Base-by-base conservation (phyloP, 768 basidiomycete genomes). In the Mycena belliarum region DNA sequence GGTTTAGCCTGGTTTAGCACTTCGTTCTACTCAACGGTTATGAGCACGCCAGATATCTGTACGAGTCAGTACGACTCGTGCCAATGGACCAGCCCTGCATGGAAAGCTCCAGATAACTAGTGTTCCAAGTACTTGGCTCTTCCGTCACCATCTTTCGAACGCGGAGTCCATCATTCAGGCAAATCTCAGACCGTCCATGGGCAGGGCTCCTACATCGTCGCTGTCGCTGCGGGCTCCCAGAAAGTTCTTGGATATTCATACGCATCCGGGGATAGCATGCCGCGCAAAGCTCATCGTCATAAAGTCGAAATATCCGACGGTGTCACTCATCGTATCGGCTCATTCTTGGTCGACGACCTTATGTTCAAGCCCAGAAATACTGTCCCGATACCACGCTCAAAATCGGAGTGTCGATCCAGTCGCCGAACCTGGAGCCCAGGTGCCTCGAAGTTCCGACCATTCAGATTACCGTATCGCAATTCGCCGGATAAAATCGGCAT, bases 281-380 rank as follows among this genome's bases (percentile, higher is more conserved):
- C 66, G 1, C 64, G 61, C 52, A 28, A 47, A n/a, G 63, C 63
- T 5, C 66, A 69, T 48, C 51, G 57, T 18, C 61, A 67, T 47
- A 67, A 65, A 18, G 66, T 53, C 14, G 66, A 67, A 35, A 62
- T 69, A n/a, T n/a, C n/a, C n/a, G 6, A 63, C 63, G 9, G 52
- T 69, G 11, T 68, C 35, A 65, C 57, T 2, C 61, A 57, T 12
- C 49, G 67, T 9, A 33, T 63, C 14, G 65, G 65, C 8, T 52
- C 59, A 2, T 35, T 32, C 20, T 29, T 66, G 32, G 61, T 68
- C 65, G 44, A 52, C 32, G 46, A 16, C 2, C 49, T 46, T 29
- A 6, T 49, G 33, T 41, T 21, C 23, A 50, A 15, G 38, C 46
- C 48, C 21, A 55, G 38, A 23, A 48, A 55, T 25, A 37, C 37